phyloP scores from a whole-genome alignment of 331 rosid species.

The Prunus yedoensis region DNA sequence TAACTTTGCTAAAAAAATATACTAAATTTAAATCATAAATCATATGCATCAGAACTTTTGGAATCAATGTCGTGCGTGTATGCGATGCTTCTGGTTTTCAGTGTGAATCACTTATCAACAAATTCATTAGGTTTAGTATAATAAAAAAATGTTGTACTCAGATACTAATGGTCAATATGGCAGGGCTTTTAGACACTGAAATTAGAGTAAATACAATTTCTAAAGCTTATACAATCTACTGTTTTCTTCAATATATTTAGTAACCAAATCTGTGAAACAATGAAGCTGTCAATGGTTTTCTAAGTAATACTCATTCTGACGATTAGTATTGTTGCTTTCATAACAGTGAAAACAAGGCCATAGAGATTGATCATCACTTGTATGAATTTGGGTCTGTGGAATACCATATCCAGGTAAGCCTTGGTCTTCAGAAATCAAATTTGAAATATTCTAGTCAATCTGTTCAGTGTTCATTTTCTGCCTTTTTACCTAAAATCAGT shows the following conservation, averaged over 20 bases:
- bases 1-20: neutral
- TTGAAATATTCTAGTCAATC: neutral
- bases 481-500: neutral
- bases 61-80: neutral
- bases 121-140: neutral
- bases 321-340: constrained; percentile 5
- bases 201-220: neutral
- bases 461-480: neutral
- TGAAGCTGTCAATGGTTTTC: neutral
- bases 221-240: neutral
- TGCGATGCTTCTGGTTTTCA: too few species aligned
- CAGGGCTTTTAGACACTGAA: neutral
- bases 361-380: constrained; percentile 74
- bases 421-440: neutral
- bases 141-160: neutral
- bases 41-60: neutral
- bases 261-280: neutral
- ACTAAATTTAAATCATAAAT: neutral
- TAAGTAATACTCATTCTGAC: neutral
- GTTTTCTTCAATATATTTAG: neutral
- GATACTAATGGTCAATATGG: neutral
- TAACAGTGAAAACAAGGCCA: constrained; percentile 68
- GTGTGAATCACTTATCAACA: neutral
- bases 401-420: constrained; percentile 67
- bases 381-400: constrained; percentile 75